These are phyloP conservation scores for Aspergillus brasiliensis DNA, from an alignment of 2,329 filamentous ascomycete genomes.

Conservation along the genomic window DNA sequence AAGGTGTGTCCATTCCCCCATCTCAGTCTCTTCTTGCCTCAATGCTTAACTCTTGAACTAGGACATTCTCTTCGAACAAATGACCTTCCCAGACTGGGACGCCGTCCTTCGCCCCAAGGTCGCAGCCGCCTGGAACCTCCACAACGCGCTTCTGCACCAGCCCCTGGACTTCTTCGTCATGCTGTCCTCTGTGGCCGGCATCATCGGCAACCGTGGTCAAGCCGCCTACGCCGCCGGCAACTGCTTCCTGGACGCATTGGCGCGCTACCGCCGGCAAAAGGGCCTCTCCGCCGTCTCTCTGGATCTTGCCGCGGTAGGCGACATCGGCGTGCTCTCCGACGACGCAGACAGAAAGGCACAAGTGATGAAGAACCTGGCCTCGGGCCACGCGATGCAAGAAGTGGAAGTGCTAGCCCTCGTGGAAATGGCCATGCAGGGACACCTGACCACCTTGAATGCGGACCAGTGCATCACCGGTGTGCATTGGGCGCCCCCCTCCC, in stretches of 20 bases:
- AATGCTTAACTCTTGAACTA: neutral
- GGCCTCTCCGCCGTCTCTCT: slow-evolving; percentile 21
- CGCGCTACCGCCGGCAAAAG: slow-evolving; percentile 27
- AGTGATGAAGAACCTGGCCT: no score
- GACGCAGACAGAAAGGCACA: no score
- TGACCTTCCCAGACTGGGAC: slow-evolving; percentile 17
- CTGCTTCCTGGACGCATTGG: slow-evolving; percentile 38
- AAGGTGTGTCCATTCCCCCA: neutral
- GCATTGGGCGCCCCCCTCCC: no score
- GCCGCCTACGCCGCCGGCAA: slow-evolving; percentile 37
- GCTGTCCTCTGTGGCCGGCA: slow-evolving; percentile 53
- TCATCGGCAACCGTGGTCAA: slow-evolving; percentile 30
- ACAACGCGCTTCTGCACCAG: slow-evolving; percentile 23
- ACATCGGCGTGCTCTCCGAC: neutral
- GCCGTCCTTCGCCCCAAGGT: slow-evolving; percentile 19
- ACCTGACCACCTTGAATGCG: no score
- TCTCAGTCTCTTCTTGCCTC: neutral
- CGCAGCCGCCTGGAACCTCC: slow-evolving; percentile 23
- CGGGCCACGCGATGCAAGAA: no score
- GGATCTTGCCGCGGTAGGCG: neutral
- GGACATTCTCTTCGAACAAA: slow-evolving; percentile 18
- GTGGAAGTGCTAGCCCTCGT: fast-evolving
- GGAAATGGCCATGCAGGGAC: no score
- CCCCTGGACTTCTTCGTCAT: slow-evolving; percentile 64
- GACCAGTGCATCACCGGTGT: no score